Percentiles rank a stretch among this genome's conserved stretches.
These are phyloP conservation scores for Moesziomyces globuligerus DNA, from an alignment of 1,284 basidiomycete species.

Conservation along the genomic window DNA sequence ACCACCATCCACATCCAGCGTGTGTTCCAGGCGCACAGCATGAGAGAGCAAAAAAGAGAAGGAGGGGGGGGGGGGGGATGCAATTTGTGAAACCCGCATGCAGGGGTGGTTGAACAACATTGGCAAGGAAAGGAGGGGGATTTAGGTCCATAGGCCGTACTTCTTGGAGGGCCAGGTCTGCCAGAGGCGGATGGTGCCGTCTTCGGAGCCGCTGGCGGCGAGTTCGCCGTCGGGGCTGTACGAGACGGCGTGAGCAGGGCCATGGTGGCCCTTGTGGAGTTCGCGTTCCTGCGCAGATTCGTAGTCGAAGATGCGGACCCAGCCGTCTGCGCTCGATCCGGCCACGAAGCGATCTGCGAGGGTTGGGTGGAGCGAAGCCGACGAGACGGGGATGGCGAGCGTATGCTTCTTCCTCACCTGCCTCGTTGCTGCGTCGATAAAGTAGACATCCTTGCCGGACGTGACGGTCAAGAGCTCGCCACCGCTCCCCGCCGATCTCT, in stretches of 20 bases:
- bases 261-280: conserved; percentile 95
- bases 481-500: conserved; percentile 76
- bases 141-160: conserved; percentile 82
- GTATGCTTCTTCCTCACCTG: conserved; percentile 48
- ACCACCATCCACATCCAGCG: not conserved
- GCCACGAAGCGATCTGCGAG: conserved; percentile 89
- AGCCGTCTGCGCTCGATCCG: conserved; percentile 89
- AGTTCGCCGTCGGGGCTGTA: conserved; percentile 98
- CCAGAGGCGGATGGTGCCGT: conserved; percentile 88
- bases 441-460: conserved; percentile 88
- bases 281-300: conserved; percentile 86
- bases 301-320: conserved; percentile 93
- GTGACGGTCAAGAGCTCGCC: conserved; percentile 89
- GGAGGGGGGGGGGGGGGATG: too few relatives aligned
- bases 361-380: conserved; percentile 90
- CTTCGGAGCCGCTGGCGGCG: conserved; percentile 93
- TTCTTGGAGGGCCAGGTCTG: conserved; percentile 91
- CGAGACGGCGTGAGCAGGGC: conserved; percentile 91
- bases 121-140: not conserved
- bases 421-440: conserved; percentile 70
- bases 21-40: too few relatives aligned
- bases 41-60: too few relatives aligned
- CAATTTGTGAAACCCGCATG: too few relatives aligned
- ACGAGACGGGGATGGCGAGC: conserved; percentile 75
- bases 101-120: not conserved